These are phyloP conservation scores for Yamadazyma songkhlaensis DNA, from an alignment of 1,139 yeast species.

Conservation along the genomic window DNA sequence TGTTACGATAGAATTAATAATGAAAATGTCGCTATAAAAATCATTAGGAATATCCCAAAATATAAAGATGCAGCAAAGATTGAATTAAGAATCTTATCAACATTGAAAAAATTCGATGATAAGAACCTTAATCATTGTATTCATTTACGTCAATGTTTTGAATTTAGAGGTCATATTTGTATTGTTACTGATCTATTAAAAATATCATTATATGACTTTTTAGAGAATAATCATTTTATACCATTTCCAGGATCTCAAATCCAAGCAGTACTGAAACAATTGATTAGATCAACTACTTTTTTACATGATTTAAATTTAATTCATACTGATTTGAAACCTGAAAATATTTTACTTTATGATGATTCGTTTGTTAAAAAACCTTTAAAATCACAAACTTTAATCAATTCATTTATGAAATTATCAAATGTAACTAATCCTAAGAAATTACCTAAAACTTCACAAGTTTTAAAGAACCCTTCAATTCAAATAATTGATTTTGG, in stretches of 20 bases:
- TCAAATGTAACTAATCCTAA: conserved; percentile 17
- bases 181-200: conserved; percentile 86
- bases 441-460: conserved; percentile 39
- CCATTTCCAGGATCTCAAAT: conserved; percentile 83
- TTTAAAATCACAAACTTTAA: conserved; percentile 33
- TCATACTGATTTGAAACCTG: conserved; percentile 96
- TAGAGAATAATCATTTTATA: conserved; percentile 70
- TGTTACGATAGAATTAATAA: conserved; percentile 59
- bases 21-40: conserved; percentile 82
- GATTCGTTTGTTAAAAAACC: conserved; percentile 42
- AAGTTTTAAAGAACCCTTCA: conserved; percentile 70
- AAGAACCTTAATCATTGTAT: conserved; percentile 69
- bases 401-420: conserved; percentile 29
- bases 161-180: conserved; percentile 91
- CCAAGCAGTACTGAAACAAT: conserved; percentile 83
- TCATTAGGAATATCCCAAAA: conserved; percentile 76
- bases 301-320: conserved; percentile 86
- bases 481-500: conserved; percentile 96
- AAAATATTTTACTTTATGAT: conserved; percentile 77
- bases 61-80: conserved; percentile 85
- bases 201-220: conserved; percentile 83
- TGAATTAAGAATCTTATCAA: conserved; percentile 75
- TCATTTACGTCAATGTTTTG: conserved; percentile 86
- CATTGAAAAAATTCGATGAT: conserved; percentile 73
- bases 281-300: conserved; percentile 81